Conservation (phyloP, 352 stramenopile genomes). For the Globisporangium viniferum region DNA sequence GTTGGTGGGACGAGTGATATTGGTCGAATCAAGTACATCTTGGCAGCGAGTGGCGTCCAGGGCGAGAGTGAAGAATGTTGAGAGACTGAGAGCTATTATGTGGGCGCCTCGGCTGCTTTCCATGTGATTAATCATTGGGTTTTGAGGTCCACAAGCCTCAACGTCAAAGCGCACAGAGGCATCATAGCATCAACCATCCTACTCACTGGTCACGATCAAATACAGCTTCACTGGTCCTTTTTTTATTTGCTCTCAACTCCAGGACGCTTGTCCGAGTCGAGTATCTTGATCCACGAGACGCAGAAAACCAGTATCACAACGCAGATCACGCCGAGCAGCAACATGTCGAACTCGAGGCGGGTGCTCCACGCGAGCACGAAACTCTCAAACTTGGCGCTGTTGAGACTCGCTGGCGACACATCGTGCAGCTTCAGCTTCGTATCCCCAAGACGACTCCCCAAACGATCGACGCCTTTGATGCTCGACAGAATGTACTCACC, state of each 20-base stretch:
- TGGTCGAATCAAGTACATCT: not conserved
- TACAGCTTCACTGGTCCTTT: too few relatives aligned
- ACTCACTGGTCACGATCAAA: too few relatives aligned
- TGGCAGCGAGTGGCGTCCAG: not conserved
- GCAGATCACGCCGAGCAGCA: conserved; percentile 6
- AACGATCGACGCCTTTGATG: too few relatives aligned
- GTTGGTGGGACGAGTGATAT: not conserved
- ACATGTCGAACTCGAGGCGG: conserved; percentile 11
- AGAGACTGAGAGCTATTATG: not conserved
- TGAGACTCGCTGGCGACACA: not conserved
- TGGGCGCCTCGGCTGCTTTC: too few relatives aligned
- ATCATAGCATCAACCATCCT: too few relatives aligned
- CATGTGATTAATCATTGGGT: too few relatives aligned
- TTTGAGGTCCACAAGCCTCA: too few relatives aligned
- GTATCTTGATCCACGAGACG: conserved; percentile 1
- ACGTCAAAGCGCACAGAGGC: too few relatives aligned
- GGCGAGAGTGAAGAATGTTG: not conserved
- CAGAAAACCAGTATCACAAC: conserved; percentile 2
- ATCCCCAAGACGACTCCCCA: not conserved
- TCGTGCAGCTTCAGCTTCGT: too few relatives aligned
- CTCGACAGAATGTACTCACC: conserved; percentile 4
- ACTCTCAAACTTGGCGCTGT: not conserved
- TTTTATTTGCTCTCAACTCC: not conserved
- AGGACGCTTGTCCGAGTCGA: conserved; percentile 8
- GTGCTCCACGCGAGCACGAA: conserved; percentile 7